Base-by-base conservation (phyloP, 352 stramenopile genomes). In the Globisporangium camurandrum region DNA sequence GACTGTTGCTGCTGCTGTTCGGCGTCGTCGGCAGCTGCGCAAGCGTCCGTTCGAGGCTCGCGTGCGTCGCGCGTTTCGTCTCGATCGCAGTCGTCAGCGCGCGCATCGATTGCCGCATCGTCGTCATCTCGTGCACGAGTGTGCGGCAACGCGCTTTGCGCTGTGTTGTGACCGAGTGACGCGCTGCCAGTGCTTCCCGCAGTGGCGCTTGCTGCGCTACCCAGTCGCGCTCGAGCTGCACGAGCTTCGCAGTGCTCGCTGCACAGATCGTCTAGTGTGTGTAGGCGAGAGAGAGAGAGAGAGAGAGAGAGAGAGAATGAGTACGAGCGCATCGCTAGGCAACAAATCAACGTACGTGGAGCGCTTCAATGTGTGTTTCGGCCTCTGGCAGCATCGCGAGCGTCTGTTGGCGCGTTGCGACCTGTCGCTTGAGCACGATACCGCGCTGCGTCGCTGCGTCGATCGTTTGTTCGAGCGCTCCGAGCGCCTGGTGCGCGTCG, bases 81-180 rank as follows among this genome's bases (percentile, higher is more conserved):
- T 92, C 67, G 38, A 95, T 85, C 34, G 66, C 52, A 0, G 57
- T 49, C 3, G 62, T 66, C 55, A 92, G 76, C n/a, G 69, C 59
- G 27, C 75, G 75, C 69, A 92, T 88, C 33, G 89, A 75, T 0
- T 53, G 27, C 24, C 70, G 69, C 42, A 87, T 84, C 0, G 28
- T 42, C 46, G 85, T 86, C 51, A 92, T 88, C 40, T 86, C 75
- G 9, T 49, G 51, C n/a, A 88, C 52, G n/a, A 89, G 63, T 36
- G 75, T 65, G 38, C 72, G 73, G 20, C 74, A 73, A 6, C 71
- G 69, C 2, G 61, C 59, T 49, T 92, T 84, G 24, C 62, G 60
- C 11, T 61, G 79, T 0, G 67, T 72, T 33, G 83, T 74, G 41
- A 75, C 67, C 1, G 60, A 55, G 33, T 66, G 20, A 22, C 86